A percentile compares a stretch with the other conserved stretches of the same genome.
phyloP scores from a whole-genome alignment of 805 yeast genomes.

The Nakazawaea ambrosiae region DNA sequence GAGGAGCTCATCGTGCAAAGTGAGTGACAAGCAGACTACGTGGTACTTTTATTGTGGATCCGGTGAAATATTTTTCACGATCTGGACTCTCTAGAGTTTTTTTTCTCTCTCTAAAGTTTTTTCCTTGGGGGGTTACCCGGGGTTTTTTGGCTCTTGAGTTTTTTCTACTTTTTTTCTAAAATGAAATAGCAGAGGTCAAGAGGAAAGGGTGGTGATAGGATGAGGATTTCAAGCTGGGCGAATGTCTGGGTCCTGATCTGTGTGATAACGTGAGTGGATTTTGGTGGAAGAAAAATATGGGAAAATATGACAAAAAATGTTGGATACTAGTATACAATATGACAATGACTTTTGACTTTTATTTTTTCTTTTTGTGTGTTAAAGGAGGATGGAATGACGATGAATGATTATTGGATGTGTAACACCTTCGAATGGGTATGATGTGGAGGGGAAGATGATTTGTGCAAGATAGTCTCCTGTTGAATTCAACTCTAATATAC shows the following conservation, averaged over 20 bases:
- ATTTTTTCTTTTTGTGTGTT: neutral
- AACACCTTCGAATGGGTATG: neutral
- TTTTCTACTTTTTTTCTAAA: no score
- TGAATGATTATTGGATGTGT: neutral
- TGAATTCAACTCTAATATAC: no score
- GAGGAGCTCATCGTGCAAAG: conserved; percentile 7
- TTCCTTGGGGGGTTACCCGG: no score
- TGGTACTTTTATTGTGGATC: no score
- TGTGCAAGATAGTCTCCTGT: no score
- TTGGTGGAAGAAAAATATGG: no score
- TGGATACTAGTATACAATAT: no score
- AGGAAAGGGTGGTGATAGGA: neutral
- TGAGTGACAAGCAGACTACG: neutral
- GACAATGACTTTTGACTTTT: neutral
- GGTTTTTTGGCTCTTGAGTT: no score
- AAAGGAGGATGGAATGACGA: neutral
- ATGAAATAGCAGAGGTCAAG: neutral
- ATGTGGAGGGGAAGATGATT: neutral
- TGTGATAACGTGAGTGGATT: no score
- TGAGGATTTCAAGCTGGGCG: no score
- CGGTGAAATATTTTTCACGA: neutral
- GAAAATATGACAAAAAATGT: no score
- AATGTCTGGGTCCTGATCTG: no score
- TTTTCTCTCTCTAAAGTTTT: neutral
- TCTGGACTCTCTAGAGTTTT: neutral